phyloP scores from a whole-genome alignment of 139 green algal species.

The Picochlorum sp. region DNA sequence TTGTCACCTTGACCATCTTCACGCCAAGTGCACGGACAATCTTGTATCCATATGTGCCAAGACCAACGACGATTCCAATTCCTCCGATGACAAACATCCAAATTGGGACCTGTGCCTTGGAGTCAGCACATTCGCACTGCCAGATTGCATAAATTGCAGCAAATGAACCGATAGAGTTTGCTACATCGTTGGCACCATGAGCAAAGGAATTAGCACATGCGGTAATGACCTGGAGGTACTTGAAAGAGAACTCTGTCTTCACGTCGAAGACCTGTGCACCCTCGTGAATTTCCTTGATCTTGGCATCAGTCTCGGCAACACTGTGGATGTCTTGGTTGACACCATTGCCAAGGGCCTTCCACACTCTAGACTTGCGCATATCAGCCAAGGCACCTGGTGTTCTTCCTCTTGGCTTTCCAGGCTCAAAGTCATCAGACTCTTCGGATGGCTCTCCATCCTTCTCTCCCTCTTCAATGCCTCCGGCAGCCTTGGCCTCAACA shows the following conservation, averaged over 20 bases:
- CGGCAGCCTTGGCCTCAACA: neutral
- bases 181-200: slow-evolving; percentile 79
- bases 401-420: neutral
- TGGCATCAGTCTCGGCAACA: slow-evolving; percentile 7
- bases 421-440: neutral
- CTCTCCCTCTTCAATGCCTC: neutral
- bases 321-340: slow-evolving; percentile 16
- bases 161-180: slow-evolving; percentile 69
- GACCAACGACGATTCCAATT: slow-evolving; percentile 63
- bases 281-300: slow-evolving; percentile 39
- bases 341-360: slow-evolving; percentile 6
- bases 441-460: neutral
- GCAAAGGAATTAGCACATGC: slow-evolving; percentile 74
- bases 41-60: slow-evolving; percentile 68
- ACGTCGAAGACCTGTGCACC: slow-evolving; percentile 61
- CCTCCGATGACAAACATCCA: slow-evolving; percentile 76
- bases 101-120: slow-evolving; percentile 29
- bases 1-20: slow-evolving; percentile 52
- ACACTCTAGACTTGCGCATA: slow-evolving; percentile 26
- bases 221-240: slow-evolving; percentile 70
- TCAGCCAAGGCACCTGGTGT: slow-evolving; percentile 11
- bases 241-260: slow-evolving; percentile 59
- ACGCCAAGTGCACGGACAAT: slow-evolving; percentile 52
- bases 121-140: slow-evolving; percentile 11
- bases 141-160: slow-evolving; percentile 55